Conservation (phyloP, 2,329 filamentous ascomycete species). For the Capronia americana region DNA sequence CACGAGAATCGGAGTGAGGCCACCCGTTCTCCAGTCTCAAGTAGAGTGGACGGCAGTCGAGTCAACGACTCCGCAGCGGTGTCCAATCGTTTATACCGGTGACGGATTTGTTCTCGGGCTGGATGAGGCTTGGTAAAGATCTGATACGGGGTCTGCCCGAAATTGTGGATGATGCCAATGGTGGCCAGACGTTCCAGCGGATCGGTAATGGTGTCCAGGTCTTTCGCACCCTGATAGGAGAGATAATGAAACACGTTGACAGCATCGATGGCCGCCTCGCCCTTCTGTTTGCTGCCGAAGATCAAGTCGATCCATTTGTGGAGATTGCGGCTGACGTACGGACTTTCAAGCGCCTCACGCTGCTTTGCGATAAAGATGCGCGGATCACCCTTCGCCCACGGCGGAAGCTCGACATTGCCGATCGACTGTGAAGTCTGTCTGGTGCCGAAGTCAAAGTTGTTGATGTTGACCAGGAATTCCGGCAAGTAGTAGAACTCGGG, state of each 20-base stretch:
- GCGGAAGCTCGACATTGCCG: slow-evolving; percentile 85
- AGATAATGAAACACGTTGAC: slow-evolving; percentile 96
- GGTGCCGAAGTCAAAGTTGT: slow-evolving; percentile 90
- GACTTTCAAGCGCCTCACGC: slow-evolving; percentile 92
- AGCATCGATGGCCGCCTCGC: slow-evolving; percentile 87
- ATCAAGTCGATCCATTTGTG: slow-evolving; percentile 96
- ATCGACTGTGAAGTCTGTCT: slow-evolving; percentile 82
- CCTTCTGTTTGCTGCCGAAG: slow-evolving; percentile 92
- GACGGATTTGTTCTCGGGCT: slow-evolving; percentile 70
- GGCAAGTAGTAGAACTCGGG: slow-evolving; percentile 98
- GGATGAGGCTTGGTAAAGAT: slow-evolving; percentile 85
- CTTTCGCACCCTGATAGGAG: slow-evolving; percentile 91
- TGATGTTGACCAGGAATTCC: slow-evolving; percentile 92
- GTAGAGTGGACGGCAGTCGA: slow-evolving; percentile 72
- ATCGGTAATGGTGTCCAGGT: slow-evolving; percentile 89
- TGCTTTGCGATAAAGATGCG: slow-evolving; percentile 96
- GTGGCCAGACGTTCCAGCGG: slow-evolving; percentile 84
- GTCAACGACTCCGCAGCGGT: slow-evolving; percentile 76
- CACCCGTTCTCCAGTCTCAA: slow-evolving; percentile 77
- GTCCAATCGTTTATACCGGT: slow-evolving; percentile 74
- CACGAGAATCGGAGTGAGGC: slow-evolving; percentile 77
- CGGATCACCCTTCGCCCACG: slow-evolving; percentile 95
- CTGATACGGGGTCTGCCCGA: slow-evolving; percentile 95
- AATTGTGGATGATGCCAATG: slow-evolving; percentile 97
- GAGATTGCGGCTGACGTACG: slow-evolving; percentile 85